A percentile compares a stretch with the other conserved stretches of the same genome.
These are phyloP conservation scores for Gloeopeniophorella convolvens DNA, from an alignment of 768 basidiomycete genomes.

Conservation along the genomic window DNA sequence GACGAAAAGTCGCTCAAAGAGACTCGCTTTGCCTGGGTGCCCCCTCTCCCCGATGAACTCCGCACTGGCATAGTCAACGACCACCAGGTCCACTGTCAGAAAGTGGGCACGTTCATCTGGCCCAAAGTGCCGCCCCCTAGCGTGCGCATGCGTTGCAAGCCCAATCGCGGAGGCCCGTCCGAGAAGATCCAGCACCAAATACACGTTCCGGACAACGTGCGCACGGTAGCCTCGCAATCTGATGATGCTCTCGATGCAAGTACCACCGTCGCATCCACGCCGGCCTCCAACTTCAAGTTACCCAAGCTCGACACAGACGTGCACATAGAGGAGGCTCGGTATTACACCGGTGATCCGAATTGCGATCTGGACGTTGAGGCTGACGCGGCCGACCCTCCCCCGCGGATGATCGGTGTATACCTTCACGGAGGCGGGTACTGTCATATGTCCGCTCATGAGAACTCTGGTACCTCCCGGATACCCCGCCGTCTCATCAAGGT, in stretches of 20 bases:
- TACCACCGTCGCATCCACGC: not conserved
- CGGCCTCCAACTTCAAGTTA: not conserved
- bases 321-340: slow-evolving; percentile 5
- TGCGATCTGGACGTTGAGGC: slow-evolving; percentile 24
- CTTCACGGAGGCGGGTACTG: slow-evolving; percentile 52
- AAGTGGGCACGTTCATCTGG: slow-evolving; percentile 45
- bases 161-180: not conserved
- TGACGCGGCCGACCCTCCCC: slow-evolving; percentile 25
- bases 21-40: slow-evolving; percentile 45
- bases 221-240: not conserved
- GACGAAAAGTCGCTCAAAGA: slow-evolving; percentile 31
- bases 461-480: slow-evolving; percentile 40
- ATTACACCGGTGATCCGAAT: not conserved
- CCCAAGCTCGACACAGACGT: not conserved
- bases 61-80: slow-evolving; percentile 39
- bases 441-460: slow-evolving; percentile 52
- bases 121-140: slow-evolving; percentile 30
- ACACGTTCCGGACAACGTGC: not conserved
- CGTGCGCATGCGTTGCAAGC: slow-evolving; percentile 3
- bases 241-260: not conserved
- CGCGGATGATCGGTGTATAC: slow-evolving; percentile 38
- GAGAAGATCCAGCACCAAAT: not conserved
- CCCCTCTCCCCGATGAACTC: slow-evolving; percentile 34
- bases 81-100: slow-evolving; percentile 34
- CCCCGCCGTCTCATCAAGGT: slow-evolving; percentile 42